phyloP scores from a whole-genome alignment of 257 asterid species.

The Gentiana macrophylla region DNA sequence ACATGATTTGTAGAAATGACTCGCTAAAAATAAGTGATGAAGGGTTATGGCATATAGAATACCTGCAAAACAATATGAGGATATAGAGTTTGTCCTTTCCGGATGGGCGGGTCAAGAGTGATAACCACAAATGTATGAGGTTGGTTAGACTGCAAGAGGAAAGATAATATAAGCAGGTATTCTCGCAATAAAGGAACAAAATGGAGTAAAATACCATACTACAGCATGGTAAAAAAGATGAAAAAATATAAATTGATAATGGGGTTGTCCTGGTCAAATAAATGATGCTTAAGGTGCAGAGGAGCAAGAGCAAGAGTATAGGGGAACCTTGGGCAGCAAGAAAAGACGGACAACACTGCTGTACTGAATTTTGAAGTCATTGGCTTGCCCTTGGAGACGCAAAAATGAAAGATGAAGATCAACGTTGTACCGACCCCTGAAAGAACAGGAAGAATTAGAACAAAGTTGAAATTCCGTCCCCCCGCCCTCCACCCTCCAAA shows the following conservation, averaged over 20 bases:
- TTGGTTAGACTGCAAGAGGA: slow-evolving; percentile 65
- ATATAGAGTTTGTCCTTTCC: slow-evolving; percentile 95
- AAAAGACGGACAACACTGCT: slow-evolving; percentile 93
- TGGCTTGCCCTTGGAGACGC: slow-evolving; percentile 98
- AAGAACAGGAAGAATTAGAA: slow-evolving; percentile 9
- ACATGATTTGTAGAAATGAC: background rate
- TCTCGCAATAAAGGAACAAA: background rate
- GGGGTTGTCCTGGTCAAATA: too few species aligned
- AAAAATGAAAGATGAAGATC: slow-evolving; percentile 92
- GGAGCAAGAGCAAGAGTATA: background rate
- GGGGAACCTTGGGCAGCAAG: slow-evolving; percentile 81
- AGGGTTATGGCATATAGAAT: slow-evolving; percentile 8
- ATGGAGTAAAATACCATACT: background rate
- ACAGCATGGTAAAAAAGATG: background rate
- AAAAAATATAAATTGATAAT: background rate
- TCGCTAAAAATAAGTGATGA: background rate
- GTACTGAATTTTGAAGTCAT: slow-evolving; percentile 93
- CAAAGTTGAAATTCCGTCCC: background rate
- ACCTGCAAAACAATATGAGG: slow-evolving; percentile 99
- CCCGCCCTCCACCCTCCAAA: too few species aligned
- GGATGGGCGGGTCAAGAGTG: slow-evolving; percentile 94
- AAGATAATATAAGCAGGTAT: slow-evolving; percentile 4
- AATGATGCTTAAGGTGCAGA: background rate
- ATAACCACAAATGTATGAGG: slow-evolving; percentile 89
- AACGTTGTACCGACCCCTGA: slow-evolving; percentile 86